Conservation (phyloP, 352 stramenopile species). For the Globisporangium sylvaticum region DNA sequence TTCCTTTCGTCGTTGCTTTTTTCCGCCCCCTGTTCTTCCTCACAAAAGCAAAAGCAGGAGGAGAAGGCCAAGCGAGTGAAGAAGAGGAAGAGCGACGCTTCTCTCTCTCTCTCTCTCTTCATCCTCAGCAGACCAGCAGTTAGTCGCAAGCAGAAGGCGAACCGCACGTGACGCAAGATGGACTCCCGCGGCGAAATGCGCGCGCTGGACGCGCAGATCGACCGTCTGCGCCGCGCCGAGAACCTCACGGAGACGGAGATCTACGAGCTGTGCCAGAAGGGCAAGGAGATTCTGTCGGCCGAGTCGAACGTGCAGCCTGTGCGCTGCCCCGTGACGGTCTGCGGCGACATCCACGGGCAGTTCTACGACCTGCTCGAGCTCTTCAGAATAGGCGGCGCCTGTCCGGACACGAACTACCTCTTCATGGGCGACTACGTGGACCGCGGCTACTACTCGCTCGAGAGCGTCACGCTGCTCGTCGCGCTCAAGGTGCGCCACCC, state of each 20-base stretch:
- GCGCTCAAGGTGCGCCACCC: constrained; percentile 84
- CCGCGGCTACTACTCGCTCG: constrained; percentile 85
- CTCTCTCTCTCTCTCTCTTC: not conserved
- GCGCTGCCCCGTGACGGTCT: constrained; percentile 82
- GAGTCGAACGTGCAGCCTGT: constrained; percentile 88
- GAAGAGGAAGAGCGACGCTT: not conserved
- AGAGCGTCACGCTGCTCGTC: constrained; percentile 79
- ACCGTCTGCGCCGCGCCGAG: constrained; percentile 76
- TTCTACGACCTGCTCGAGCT: constrained; percentile 89
- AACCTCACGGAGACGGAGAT: constrained; percentile 89
- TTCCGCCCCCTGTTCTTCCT: not conserved
- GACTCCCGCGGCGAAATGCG: constrained; percentile 83
- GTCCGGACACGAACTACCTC: constrained; percentile 88
- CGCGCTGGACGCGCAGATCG: constrained; percentile 83
- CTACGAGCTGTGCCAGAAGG: constrained; percentile 86
- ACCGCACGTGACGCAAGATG: constrained; percentile 24
- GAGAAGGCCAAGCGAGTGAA: not conserved
- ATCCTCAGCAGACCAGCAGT: not conserved
- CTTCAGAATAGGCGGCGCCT: constrained; percentile 85
- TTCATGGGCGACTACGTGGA: constrained; percentile 91
- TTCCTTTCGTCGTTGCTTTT: not conserved
- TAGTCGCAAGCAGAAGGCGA: not conserved
- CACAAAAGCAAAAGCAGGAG: not conserved
- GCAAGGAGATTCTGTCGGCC: constrained; percentile 82
- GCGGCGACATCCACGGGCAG: constrained; percentile 87